Evolutionary conservation across 139 green algal genomes (phyloP), one percentile per base, ranked within the genome.

Genomic region (Edaphochlamys debaryana): DNA sequence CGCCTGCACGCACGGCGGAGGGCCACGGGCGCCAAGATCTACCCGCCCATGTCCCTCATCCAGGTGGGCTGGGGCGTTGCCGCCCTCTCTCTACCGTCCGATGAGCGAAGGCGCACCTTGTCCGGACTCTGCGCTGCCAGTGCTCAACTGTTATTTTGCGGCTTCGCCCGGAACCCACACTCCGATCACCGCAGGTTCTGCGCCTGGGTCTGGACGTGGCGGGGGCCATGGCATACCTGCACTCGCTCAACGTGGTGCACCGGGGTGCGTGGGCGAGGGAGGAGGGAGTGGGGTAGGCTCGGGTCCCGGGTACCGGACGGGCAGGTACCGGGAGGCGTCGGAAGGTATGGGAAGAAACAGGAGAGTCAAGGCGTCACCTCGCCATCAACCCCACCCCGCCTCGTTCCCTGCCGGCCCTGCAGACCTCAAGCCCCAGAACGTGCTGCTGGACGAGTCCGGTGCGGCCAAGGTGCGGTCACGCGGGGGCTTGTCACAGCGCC

Each of bases 211-310:
- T 68, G 38, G 92, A 97, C 56, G 88, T 98, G 40, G 92, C 93
- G 4, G 79, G 82, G 13, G 95, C 91, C 1, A 93, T 98, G 92
- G 71, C 79, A 34, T 94, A 96, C 87, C 87, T 98, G 84, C 95
- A 98, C 74, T n/a, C n/a, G n/a, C 72, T 90, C 2, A 89, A 68
- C 63, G 69, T 94, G 27, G 85, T 95, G 37, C 88, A 93, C 48
- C 50, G 91, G 0, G 90, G 75, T 81, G 60, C 48, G 48, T 5
- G 30, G 52, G 71, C 25, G 37, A 6, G 17, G 0, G 45, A 13
- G 45, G 25, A 45, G 32, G 70, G 32, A 32, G 69, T 48, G 48
- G n/a, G 48, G 17, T n/a, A n/a, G n/a, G n/a, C n/a, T n/a, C n/a
- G n/a, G n/a, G n/a, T n/a, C n/a, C n/a, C n/a, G n/a, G n/a, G n/a